A percentile compares a stretch with the other conserved stretches of the same genome.
These are phyloP conservation scores for Diaporthe batatas DNA, from an alignment of 2,329 filamentous ascomycete genomes.

Conservation along the genomic window DNA sequence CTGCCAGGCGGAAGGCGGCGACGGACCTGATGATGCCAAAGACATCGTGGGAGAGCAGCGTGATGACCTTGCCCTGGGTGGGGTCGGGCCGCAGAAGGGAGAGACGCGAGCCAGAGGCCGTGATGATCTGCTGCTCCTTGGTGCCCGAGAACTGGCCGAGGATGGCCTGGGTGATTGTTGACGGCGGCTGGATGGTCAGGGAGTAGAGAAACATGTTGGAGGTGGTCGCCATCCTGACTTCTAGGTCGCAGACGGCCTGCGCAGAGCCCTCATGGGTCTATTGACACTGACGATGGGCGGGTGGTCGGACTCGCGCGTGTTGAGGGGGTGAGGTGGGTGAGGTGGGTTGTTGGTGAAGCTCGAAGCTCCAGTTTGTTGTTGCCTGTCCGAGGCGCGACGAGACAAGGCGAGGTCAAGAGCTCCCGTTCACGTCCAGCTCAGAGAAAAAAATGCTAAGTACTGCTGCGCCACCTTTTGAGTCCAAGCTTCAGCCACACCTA, in stretches of 20 bases:
- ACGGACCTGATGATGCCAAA: slow-evolving; percentile 96
- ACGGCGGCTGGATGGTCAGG: slow-evolving; percentile 93
- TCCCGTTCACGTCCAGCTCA: slow-evolving; percentile 3
- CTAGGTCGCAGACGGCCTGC: slow-evolving; percentile 64
- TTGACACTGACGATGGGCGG: slow-evolving; percentile 12
- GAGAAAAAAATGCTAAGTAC: slow-evolving; percentile 24
- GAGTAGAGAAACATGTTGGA: slow-evolving; percentile 99
- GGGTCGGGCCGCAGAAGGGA: slow-evolving; percentile 89
- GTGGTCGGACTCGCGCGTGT: slow-evolving; percentile 16
- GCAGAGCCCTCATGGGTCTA: slow-evolving; percentile 52
- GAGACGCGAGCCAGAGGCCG: slow-evolving; percentile 90
- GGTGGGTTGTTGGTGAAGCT: slow-evolving; percentile 35
- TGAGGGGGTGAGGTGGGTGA: not conserved
- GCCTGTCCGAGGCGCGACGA: slow-evolving; percentile 8
- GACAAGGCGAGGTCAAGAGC: not conserved
- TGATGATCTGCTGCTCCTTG: slow-evolving; percentile 97
- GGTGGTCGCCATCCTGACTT: slow-evolving; percentile 87
- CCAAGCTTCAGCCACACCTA: slow-evolving; percentile 36
- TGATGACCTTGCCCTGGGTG: slow-evolving; percentile 85
- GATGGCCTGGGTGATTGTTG: slow-evolving; percentile 89
- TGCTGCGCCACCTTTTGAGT: slow-evolving; percentile 23
- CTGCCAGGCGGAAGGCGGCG: slow-evolving; percentile 90
- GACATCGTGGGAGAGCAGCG: slow-evolving; percentile 90
- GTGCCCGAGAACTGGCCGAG: slow-evolving; percentile 96
- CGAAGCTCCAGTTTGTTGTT: slow-evolving; percentile 32